phyloP scores from a whole-genome alignment of 23 red algal genomes.

The Porphyridium purpureum region DNA sequence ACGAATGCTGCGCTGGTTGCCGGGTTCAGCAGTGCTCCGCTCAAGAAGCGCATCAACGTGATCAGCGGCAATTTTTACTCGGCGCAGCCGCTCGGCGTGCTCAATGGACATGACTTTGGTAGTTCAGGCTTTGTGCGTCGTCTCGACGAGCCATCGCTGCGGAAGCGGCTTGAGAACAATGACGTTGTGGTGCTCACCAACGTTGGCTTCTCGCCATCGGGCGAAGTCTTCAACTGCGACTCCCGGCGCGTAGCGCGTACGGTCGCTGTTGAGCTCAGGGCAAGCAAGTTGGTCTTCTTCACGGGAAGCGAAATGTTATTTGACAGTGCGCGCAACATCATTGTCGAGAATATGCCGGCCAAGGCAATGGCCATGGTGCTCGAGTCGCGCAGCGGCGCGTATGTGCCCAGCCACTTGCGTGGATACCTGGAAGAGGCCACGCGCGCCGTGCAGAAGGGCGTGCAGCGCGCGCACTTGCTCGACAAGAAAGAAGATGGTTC shows the following conservation, averaged over 20 bases:
- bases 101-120: conserved; percentile 85
- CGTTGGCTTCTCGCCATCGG: conserved; percentile 66
- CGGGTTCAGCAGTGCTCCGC: conserved; percentile 36
- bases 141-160: conserved; percentile 55
- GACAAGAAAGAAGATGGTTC: conserved; percentile 62
- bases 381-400: background rate
- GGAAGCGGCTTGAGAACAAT: conserved; percentile 44
- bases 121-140: conserved; percentile 69
- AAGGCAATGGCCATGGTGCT: conserved; percentile 22
- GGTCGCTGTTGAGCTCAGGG: conserved; percentile 49
- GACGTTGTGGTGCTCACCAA: conserved; percentile 89
- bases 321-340: conserved; percentile 30
- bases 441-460: conserved; percentile 36
- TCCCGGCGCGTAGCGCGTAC: conserved; percentile 56
- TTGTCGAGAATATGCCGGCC: conserved; percentile 82
- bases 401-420: conserved; percentile 8
- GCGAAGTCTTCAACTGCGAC: conserved; percentile 79
- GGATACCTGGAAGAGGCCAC: conserved; percentile 29
- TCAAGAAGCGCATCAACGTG: conserved; percentile 25
- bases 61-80: conserved; percentile 87
- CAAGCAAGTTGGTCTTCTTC: conserved; percentile 91
- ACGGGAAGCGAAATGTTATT: conserved; percentile 64
- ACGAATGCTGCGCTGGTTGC: conserved; percentile 59
- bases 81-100: conserved; percentile 78
- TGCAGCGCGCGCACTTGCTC: conserved; percentile 74